Percentiles rank a stretch among this genome's conserved stretches.
phyloP scores from a whole-genome alignment of 768 basidiomycete species.

The Lentinula edodes region DNA sequence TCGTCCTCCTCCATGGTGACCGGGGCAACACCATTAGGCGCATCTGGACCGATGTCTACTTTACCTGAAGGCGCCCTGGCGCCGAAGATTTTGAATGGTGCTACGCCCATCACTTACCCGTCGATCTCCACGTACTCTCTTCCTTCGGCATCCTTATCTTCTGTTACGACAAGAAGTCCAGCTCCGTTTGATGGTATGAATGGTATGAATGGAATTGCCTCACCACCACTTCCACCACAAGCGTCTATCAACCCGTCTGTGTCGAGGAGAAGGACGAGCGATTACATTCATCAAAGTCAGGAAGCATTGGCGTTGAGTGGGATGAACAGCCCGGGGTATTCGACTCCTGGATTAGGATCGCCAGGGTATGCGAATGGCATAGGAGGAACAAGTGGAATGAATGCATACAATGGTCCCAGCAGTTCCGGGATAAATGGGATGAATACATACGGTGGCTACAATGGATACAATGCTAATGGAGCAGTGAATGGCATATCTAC shows the following conservation, averaged over 20 bases:
- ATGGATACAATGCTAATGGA: not conserved
- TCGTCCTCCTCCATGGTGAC: not conserved
- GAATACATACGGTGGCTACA: not conserved
- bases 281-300: conserved; percentile 76
- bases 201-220: conserved; percentile 36
- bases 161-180: not conserved
- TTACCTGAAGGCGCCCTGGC: not conserved
- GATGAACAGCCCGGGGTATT: conserved; percentile 19
- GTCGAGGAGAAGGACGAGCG: conserved; percentile 61
- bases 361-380: not conserved
- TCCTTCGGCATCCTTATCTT: not conserved
- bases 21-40: not conserved
- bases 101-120: conserved; percentile 6
- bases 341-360: not conserved
- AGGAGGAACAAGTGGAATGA: not conserved
- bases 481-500: conserved; percentile 9
- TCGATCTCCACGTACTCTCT: conserved; percentile 1
- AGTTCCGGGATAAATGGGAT: not conserved
- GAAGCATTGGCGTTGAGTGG: conserved; percentile 52
- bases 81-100: conserved; percentile 4
- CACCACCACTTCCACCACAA: conserved; percentile 83
- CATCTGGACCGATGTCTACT: not conserved
- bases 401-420: not conserved
- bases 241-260: conserved; percentile 81
- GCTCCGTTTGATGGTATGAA: conserved; percentile 20